Evolutionary conservation across 2,329 filamentous ascomycete species (phyloP).

Genomic region (Cordyceps fumosorosea): DNA sequence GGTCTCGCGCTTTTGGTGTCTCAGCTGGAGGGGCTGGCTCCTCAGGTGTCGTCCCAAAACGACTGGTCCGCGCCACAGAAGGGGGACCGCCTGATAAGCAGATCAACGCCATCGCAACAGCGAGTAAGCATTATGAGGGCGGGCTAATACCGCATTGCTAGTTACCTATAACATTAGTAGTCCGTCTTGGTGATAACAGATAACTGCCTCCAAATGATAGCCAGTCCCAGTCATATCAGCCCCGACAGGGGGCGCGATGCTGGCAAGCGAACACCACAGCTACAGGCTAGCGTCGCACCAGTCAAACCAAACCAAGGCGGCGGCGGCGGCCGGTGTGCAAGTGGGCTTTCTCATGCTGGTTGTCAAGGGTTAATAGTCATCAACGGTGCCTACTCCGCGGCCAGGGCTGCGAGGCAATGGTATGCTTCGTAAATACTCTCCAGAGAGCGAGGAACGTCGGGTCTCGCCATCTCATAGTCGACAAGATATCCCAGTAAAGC

Average conservation of each 20-base stretch:
- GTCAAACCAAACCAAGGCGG: not conserved
- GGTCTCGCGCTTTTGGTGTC: slow-evolving; percentile 3
- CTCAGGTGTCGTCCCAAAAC: not conserved
- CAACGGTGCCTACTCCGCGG: too few species aligned
- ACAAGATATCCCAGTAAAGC: not conserved
- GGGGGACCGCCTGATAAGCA: slow-evolving; percentile 1
- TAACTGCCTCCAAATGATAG: too few species aligned
- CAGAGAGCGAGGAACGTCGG: not conserved
- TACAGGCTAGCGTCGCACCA: not conserved
- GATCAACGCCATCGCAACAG: not conserved
- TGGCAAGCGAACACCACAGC: not conserved
- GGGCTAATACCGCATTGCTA: not conserved
- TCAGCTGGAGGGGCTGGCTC: not conserved
- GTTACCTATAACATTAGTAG: not conserved
- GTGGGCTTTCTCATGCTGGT: not conserved
- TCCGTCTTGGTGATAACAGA: too few species aligned
- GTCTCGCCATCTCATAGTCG: not conserved
- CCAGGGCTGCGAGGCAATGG: not conserved
- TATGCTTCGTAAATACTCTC: not conserved
- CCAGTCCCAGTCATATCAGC: not conserved
- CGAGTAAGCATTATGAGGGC: not conserved
- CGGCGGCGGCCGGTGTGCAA: not conserved
- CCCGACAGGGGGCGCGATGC: not conserved
- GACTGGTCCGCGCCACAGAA: not conserved
- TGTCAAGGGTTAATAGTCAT: not conserved